Evolutionary conservation across 768 basidiomycete genomes (phyloP), one percentile per base, ranked within the genome.

Genomic region (Termitomyces titanicus): DNA sequence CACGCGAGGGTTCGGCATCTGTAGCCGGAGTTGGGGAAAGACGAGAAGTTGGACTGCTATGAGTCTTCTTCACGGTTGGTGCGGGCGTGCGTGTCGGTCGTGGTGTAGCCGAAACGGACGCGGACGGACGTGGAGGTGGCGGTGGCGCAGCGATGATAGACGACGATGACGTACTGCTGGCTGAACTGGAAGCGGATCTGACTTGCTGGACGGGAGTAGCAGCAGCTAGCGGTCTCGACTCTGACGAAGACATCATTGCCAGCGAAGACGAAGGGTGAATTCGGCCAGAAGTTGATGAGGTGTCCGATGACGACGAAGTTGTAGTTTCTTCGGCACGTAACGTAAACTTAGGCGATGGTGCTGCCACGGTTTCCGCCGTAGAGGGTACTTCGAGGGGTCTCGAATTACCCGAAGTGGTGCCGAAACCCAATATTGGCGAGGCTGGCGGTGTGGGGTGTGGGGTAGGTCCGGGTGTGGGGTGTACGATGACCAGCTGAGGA

Each of bases 371-470:
- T n/a, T 24, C 35, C 11, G 34, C 27, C 18, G 18, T 1, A 6
- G 29, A 46, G 18, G 24, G 11, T 46, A 12, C 45, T 31, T 46
- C 29, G 13, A 31, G 29, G 5, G 45, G 11, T 31, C 20, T 31
- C 5, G 27, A 6, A 31, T 35, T 7, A 25, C 34, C 47, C 35
- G 47, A 35, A 24, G 22, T 18, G 2, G 40, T 7, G 3, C 47
- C 46, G 18, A 37, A 29, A 40, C 53, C 47, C 24, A 62, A 24
- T 22, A 61, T 51, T 1, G 87, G 89, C 1, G 88, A 88, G 1
- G 83, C 79, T 3, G 89, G 90, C 7, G 90, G 89, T 1, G 90
- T 92, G 1, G 88, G 89, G 66, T 88, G 86, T 0, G 86, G 86
- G 0, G 85, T 86, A 1, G 85, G 87, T 59, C 85, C 86, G 3